These are phyloP conservation scores for Astrephomene gubernaculifera DNA, from an alignment of 139 green algal species.

Conservation along the genomic window DNA sequence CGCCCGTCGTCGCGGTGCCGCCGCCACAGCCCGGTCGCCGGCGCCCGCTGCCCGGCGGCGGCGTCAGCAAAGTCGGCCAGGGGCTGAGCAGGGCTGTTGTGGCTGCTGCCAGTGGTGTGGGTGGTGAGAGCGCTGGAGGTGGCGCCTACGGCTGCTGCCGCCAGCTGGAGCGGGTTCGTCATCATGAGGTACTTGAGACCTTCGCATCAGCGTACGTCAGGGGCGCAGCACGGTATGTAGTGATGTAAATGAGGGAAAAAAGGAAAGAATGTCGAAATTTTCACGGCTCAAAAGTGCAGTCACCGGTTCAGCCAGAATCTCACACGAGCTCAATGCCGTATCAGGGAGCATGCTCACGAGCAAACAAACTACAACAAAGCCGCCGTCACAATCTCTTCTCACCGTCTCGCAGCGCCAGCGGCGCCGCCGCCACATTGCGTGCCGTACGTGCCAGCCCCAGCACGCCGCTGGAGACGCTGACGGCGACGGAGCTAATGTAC, in stretches of 20 bases:
- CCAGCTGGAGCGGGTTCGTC: constrained; percentile 21
- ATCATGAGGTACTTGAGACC: constrained; percentile 1
- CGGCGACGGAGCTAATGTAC: constrained; percentile 26
- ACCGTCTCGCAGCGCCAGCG: constrained; percentile 6
- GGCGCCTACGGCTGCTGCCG: constrained; percentile 19
- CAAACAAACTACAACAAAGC: no score
- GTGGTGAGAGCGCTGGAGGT: not conserved
- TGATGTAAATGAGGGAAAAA: no score
- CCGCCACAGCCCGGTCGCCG: constrained; percentile 2
- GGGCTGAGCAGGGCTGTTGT: not conserved
- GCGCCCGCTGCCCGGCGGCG: not conserved
- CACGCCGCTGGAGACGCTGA: constrained; percentile 15
- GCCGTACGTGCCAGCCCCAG: constrained; percentile 46
- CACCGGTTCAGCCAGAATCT: no score
- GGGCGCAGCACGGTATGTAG: no score
- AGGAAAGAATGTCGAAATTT: no score
- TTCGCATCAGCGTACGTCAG: not conserved
- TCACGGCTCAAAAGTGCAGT: no score
- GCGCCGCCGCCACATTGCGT: constrained; percentile 30
- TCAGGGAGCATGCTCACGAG: no score
- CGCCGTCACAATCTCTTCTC: no score
- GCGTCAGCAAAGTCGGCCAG: constrained; percentile 2
- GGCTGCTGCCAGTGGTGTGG: no score
- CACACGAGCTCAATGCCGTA: no score
- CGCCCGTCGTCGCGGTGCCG: constrained; percentile 18